phyloP scores from a whole-genome alignment of 148 eudicot species.

The Oxyria digyna region DNA sequence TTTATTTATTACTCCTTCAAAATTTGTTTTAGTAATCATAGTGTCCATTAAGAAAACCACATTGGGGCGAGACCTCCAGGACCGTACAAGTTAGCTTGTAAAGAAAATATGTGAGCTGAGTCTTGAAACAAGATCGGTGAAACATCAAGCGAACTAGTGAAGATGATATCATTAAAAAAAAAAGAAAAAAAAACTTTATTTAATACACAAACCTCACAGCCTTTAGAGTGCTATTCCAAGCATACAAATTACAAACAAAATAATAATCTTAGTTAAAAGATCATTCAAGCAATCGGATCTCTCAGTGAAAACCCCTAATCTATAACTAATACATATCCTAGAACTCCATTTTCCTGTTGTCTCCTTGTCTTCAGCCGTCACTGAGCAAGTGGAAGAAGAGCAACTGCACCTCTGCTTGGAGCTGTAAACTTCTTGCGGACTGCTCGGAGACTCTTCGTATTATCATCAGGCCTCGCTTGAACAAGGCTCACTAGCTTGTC shows the following conservation, averaged over 20 bases:
- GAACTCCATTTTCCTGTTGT: not conserved
- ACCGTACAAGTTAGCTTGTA: no score
- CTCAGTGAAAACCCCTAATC: not conserved
- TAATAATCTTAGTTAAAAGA: not conserved
- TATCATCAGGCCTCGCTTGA: slow-evolving; percentile 17
- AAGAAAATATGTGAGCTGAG: no score
- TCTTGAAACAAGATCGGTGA: no score
- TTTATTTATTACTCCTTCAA: no score
- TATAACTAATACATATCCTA: not conserved
- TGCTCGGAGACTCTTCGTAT: slow-evolving; percentile 40
- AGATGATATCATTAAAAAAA: no score
- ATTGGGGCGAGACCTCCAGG: no score
- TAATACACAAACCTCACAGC: not conserved
- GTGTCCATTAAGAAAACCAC: no score
- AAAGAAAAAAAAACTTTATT: no score
- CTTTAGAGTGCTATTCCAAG: not conserved
- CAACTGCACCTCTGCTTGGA: slow-evolving; percentile 47
- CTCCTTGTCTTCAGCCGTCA: not conserved
- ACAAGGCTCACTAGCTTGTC: slow-evolving; percentile 34
- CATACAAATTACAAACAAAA: not conserved
- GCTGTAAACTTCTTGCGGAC: slow-evolving; percentile 42
- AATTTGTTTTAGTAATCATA: no score
- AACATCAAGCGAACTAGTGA: no score
- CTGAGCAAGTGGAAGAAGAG: slow-evolving; percentile 45
- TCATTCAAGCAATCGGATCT: slow-evolving; percentile 1